Evolutionary conservation across 176 grass and related monocot species (phyloP).

Genomic region (Ensete ventricosum): DNA sequence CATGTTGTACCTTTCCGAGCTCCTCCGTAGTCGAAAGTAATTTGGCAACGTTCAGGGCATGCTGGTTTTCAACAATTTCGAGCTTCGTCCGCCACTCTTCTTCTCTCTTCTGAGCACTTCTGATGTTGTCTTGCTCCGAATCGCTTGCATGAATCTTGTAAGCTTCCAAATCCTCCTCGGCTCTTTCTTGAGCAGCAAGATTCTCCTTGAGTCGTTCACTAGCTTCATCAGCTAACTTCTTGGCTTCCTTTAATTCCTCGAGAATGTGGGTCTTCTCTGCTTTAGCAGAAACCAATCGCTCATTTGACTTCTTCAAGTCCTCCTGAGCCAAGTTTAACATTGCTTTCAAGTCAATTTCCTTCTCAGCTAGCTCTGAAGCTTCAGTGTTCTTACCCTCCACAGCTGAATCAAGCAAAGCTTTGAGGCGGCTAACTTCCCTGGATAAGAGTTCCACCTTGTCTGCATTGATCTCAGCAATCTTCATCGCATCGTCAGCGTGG

Average conservation of each 20-base stretch:
- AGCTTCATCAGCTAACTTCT: slow-evolving; percentile 50
- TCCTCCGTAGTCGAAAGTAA: slow-evolving; percentile 43
- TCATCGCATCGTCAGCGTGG: slow-evolving; percentile 33
- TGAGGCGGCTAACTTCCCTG: slow-evolving; percentile 31
- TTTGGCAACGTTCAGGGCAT: slow-evolving; percentile 30
- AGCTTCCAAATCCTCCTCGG: slow-evolving; percentile 30
- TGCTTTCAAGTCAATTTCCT: slow-evolving; percentile 19
- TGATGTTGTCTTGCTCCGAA: slow-evolving; percentile 20
- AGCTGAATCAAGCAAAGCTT: slow-evolving; percentile 24
- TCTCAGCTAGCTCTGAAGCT: slow-evolving; percentile 21
- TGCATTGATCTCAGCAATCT: slow-evolving; percentile 28
- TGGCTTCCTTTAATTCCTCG: slow-evolving; percentile 47
- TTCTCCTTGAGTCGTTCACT: slow-evolving; percentile 48
- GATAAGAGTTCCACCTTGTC: slow-evolving; percentile 31
- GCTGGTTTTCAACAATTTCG: slow-evolving; percentile 48
- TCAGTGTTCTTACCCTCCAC: slow-evolving; percentile 33
- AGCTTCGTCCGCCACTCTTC: slow-evolving; percentile 51
- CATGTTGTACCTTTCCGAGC: slow-evolving; percentile 57
- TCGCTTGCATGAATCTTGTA: slow-evolving; percentile 16
- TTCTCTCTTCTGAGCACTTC: slow-evolving; percentile 38
- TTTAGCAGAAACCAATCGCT: slow-evolving; percentile 46
- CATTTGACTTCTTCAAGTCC: slow-evolving; percentile 46
- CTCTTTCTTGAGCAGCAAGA: slow-evolving; percentile 27
- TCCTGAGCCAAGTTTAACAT: slow-evolving; percentile 36
- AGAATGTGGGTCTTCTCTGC: slow-evolving; percentile 43